Evolutionary conservation across 2,329 filamentous ascomycete genomes (phyloP).

Genomic region (Apiospora arundinis): DNA sequence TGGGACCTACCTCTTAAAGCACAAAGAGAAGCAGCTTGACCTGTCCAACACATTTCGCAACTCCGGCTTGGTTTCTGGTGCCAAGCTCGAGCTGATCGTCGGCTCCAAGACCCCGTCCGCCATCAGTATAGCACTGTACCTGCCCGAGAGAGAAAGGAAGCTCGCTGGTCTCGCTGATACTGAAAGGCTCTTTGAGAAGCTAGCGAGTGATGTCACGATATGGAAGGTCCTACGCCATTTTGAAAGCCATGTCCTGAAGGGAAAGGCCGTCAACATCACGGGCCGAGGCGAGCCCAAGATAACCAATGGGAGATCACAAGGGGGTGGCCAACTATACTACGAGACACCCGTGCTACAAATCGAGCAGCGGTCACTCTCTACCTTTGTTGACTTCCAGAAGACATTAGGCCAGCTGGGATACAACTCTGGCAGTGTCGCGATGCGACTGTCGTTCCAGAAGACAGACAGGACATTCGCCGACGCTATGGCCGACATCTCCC

Average conservation of each 20-base stretch:
- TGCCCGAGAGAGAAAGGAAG: conserved; percentile 74
- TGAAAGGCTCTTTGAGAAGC: conserved; percentile 79
- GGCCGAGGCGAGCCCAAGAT: conserved; percentile 76
- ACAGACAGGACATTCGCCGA: conserved; percentile 83
- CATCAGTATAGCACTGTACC: conserved; percentile 86
- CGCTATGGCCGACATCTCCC: conserved; percentile 80
- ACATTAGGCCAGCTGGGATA: conserved; percentile 86
- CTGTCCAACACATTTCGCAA: conserved; percentile 84
- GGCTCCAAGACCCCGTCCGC: conserved; percentile 84
- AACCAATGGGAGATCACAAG: conserved; percentile 55
- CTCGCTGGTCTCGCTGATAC: conserved; percentile 49
- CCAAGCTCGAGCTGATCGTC: conserved; percentile 90
- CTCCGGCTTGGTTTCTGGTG: conserved; percentile 81
- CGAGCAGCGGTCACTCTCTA: conserved; percentile 79
- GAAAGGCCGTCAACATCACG: conserved; percentile 78
- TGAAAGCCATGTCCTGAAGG: conserved; percentile 73
- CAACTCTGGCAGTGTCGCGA: conserved; percentile 80
- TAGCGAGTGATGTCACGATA: conserved; percentile 84
- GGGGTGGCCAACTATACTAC: conserved; percentile 78
- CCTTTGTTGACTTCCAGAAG: conserved; percentile 85
- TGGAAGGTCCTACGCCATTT: conserved; percentile 93
- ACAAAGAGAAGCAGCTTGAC: conserved; percentile 86
- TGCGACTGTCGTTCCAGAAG: conserved; percentile 77
- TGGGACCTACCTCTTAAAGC: conserved; percentile 82
- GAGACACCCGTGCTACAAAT: conserved; percentile 86